Evolutionary conservation across 2,329 filamentous ascomycete species (phyloP), one percentile per base, ranked within the genome.

Genomic region (Cyphellophora attinorum): DNA sequence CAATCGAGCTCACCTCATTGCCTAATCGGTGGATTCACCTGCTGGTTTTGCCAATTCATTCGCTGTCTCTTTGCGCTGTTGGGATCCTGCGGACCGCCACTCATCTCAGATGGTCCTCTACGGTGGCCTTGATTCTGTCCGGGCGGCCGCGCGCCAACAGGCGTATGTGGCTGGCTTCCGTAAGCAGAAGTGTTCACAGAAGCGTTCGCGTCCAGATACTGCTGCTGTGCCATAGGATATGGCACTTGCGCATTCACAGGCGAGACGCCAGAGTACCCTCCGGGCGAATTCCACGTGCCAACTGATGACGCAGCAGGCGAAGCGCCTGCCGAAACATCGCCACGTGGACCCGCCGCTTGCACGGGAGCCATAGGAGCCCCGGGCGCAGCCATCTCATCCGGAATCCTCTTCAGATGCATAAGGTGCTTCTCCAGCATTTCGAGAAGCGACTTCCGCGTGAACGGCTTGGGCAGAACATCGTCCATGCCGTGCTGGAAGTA

Each of bases 401-500:
- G 35, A 56, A 70, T 73, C 52, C 85, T 85, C 53, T 93, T 79
- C 41, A 94, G 69, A 54, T 86, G 81, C n/a, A 76, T 72, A 32
- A 96, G 68, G 54, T 95, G 85, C 53, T 89, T 93, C 58, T 91
- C 84, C 18, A 98, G 70, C 62, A 93, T 81, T 46, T 81, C 78
- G 37, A 85, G 70, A 65, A 91, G 84, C 25, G 82, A 84, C 47
- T 86, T 82, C 50, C 82, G 81, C 4, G 91, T 98, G 56, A 98
- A 98, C 0, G 91, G 91, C 55, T 98, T 98, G 0, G 91, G 89
- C 40, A 98, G 65, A 12, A 98, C 89, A 53, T 94, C 91, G 53
- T 94, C 93, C 88, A 98, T 95, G 28, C 89, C 91, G 62, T 93
- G 88, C 51, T 89, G 80, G 64, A 95, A 96, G 56, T 98, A 98